Evolutionary conservation across 1,139 yeast species (phyloP).

Genomic region (Taphrina sp.): DNA sequence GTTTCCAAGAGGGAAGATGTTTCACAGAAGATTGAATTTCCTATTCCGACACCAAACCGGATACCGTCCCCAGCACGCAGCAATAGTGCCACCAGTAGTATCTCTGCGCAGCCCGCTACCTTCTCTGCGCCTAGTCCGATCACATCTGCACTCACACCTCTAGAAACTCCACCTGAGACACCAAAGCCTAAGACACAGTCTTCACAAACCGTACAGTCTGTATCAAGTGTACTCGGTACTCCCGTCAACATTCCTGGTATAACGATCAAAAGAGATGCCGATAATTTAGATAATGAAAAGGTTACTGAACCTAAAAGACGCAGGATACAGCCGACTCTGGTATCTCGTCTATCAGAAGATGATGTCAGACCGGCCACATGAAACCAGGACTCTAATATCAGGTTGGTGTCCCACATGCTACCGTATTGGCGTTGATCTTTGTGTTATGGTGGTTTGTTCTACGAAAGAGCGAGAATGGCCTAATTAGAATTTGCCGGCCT

Average conservation of each 20-base stretch:
- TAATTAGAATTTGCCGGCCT: no score
- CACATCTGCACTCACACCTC: background rate
- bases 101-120: conserved; percentile 3
- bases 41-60: conserved; percentile 1
- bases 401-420: no score
- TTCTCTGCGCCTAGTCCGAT: background rate
- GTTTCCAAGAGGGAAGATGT: conserved; percentile 11
- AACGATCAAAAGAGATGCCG: background rate
- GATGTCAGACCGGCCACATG: no score
- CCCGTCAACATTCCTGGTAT: conserved; percentile 3
- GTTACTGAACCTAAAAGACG: conserved; percentile 11
- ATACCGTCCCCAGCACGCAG: conserved; percentile 24
- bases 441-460: no score
- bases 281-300: background rate
- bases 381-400: no score
- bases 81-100: conserved; percentile 13
- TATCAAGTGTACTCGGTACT: background rate
- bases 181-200: background rate
- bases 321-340: conserved; percentile 21
- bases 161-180: conserved; percentile 16
- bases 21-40: conserved; percentile 15
- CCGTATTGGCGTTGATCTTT: no score
- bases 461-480: no score
- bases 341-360: no score
- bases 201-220: background rate